Conservation (phyloP, 2,329 filamentous ascomycete species). For the Didymella pinodella region DNA sequence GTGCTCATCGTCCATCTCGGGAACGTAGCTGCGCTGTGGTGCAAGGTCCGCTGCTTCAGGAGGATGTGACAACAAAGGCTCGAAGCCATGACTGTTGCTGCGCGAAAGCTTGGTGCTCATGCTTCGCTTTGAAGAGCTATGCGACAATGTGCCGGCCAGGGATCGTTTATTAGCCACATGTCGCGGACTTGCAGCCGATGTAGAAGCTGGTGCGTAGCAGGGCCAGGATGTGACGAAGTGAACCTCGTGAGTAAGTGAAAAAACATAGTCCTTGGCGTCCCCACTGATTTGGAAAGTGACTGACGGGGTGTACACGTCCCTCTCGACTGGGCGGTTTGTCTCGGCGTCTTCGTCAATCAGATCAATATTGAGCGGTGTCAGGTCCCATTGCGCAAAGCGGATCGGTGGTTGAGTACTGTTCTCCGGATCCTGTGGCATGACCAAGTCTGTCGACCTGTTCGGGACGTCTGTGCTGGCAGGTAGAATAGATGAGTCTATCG, state of each 20-base stretch:
- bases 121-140: slow-evolving; percentile 46
- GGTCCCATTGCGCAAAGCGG: slow-evolving; percentile 39
- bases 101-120: slow-evolving; percentile 34
- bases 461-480: slow-evolving; percentile 30
- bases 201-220: slow-evolving; percentile 56
- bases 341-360: slow-evolving; percentile 34
- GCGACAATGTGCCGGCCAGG: slow-evolving; percentile 34
- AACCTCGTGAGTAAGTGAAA: slow-evolving; percentile 59
- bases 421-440: slow-evolving; percentile 47
- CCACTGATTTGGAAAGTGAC: slow-evolving; percentile 46
- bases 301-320: slow-evolving; percentile 38
- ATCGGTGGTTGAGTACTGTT: slow-evolving; percentile 28
- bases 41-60: slow-evolving; percentile 39
- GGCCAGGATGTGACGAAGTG: slow-evolving; percentile 64
- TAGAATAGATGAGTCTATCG: slow-evolving; percentile 47
- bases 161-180: slow-evolving; percentile 39
- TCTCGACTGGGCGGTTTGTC: slow-evolving; percentile 25
- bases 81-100: slow-evolving; percentile 47
- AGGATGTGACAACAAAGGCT: slow-evolving; percentile 46
- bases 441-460: slow-evolving; percentile 49
- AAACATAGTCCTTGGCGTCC: slow-evolving; percentile 23
- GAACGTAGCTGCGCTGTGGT: slow-evolving; percentile 38
- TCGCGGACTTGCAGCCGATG: slow-evolving; percentile 31
- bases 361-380: slow-evolving; percentile 35
- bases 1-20: slow-evolving; percentile 27